Percentiles rank a stretch among this genome's conserved stretches.
Conservation (phyloP, 768 basidiomycete species). For the Suillus placidus region DNA sequence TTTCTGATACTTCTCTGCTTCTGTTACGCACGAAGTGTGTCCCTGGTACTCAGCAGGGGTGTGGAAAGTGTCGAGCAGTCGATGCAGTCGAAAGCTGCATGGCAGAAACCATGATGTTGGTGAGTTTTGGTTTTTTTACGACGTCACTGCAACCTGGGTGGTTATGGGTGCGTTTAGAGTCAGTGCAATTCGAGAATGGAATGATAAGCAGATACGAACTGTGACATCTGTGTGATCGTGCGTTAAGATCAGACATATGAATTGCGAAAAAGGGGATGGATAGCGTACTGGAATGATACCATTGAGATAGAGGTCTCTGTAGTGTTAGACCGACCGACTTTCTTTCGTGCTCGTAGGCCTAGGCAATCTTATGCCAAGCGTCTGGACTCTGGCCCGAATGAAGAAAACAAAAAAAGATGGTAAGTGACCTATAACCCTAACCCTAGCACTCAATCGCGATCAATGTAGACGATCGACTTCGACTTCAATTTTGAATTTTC, state of each 20-base stretch:
- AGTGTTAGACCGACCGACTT: not conserved
- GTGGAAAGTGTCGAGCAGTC: slow-evolving; percentile 89
- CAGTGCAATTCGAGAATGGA: not conserved
- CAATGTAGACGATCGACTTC: not conserved
- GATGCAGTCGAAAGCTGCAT: slow-evolving; percentile 75
- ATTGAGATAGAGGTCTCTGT: slow-evolving; percentile 35
- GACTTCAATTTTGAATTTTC: not conserved
- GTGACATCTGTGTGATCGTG: slow-evolving; percentile 60
- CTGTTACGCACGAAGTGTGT: slow-evolving; percentile 84
- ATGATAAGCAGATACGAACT: slow-evolving; percentile 41
- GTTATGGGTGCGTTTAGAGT: slow-evolving; percentile 9
- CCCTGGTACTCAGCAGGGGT: slow-evolving; percentile 76
- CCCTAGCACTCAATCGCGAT: not conserved
- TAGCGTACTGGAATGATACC: slow-evolving; percentile 74
- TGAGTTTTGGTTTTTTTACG: slow-evolving; percentile 92
- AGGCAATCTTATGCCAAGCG: not conserved
- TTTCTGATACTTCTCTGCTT: slow-evolving; percentile 95
- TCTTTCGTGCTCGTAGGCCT: not conserved
- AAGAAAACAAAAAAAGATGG: slow-evolving; percentile 1
- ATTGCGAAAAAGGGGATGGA: not conserved
- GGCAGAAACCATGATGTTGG: slow-evolving; percentile 65
- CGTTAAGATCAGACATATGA: slow-evolving; percentile 19
- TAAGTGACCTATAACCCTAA: not conserved
- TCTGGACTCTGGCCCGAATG: not conserved
- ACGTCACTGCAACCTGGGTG: slow-evolving; percentile 77